A percentile compares a stretch with the other conserved stretches of the same genome.
These are phyloP conservation scores for Parastagonospora avenae DNA, from an alignment of 2,329 filamentous ascomycete species.

Conservation along the genomic window DNA sequence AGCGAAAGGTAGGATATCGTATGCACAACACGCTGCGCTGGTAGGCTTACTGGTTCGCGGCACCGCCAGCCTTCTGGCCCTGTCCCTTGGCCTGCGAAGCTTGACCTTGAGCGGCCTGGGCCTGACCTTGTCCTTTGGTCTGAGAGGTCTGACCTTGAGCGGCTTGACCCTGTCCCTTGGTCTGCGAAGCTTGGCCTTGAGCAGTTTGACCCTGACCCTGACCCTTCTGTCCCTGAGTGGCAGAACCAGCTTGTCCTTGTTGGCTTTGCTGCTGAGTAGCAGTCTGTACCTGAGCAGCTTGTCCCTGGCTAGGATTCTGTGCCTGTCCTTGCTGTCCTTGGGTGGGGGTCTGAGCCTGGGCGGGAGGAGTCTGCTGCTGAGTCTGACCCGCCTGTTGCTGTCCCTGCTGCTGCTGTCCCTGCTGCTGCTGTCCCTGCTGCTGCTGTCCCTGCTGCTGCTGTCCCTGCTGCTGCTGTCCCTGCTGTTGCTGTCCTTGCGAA, in stretches of 20 bases:
- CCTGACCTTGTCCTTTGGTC: not conserved
- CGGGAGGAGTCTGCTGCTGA: not conserved
- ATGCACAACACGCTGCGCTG: too few species aligned
- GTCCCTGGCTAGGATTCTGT: not conserved
- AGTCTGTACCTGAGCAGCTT: conserved; percentile 3
- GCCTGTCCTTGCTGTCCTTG: not conserved
- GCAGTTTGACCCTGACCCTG: not conserved
- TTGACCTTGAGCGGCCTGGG: conserved; percentile 4
- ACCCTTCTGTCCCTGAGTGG: conserved; percentile 1
- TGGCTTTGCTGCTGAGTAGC: conserved; percentile 3
- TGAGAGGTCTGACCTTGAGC: conserved; percentile 1
- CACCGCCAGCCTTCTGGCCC: not conserved
- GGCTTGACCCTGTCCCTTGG: conserved; percentile 1
- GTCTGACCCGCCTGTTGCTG: not conserved
- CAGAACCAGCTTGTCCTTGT: conserved; percentile 1
- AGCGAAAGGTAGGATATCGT: too few species aligned
- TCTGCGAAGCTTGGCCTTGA: not conserved
- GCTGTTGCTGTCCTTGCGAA: not conserved
- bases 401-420: not conserved
- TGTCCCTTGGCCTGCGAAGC: not conserved
- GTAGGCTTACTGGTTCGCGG: not conserved
- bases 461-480: conserved; percentile 2
- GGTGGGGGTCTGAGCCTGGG: not conserved
- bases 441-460: not conserved
- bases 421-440: conserved; percentile 5